Conservation (phyloP, 306 rosid genomes). For the Begonia peltatifolia region DNA sequence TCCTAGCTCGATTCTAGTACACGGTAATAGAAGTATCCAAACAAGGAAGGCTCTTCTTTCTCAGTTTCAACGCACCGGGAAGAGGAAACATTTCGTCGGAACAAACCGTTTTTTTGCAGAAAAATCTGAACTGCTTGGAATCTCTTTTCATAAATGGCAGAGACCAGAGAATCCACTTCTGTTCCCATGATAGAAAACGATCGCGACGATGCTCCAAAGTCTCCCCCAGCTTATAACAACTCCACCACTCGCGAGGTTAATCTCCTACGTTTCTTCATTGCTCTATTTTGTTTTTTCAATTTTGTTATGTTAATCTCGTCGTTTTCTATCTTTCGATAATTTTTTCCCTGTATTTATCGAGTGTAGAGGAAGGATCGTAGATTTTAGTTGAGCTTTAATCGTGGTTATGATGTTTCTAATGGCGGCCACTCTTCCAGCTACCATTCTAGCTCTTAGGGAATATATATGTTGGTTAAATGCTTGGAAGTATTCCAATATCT, state of each 20-base stretch:
- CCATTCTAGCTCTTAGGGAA: too few species aligned
- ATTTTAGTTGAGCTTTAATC: not conserved
- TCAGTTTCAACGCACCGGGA: not conserved
- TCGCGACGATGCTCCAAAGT: constrained; percentile 63
- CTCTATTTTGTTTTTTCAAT: not conserved
- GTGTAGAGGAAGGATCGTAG: not conserved
- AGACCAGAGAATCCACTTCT: constrained; percentile 63
- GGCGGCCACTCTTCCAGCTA: too few species aligned
- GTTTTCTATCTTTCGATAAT: not conserved
- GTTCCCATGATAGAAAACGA: constrained; percentile 62
- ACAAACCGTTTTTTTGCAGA: not conserved
- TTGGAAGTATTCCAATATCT: too few species aligned
- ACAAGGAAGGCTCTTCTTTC: not conserved
- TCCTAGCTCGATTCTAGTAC: not conserved
- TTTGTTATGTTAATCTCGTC: not conserved
- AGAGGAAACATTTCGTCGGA: not conserved
- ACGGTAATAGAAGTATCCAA: not conserved
- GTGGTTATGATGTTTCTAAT: not conserved
- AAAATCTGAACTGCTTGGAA: not conserved
- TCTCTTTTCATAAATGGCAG: constrained; percentile 38
- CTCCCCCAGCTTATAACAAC: constrained; percentile 65
- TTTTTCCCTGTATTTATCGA: too few species aligned
- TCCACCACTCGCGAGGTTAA: constrained; percentile 79
- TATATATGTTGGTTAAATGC: too few species aligned
- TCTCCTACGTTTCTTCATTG: not conserved